phyloP scores from a whole-genome alignment of 768 basidiomycete genomes.

The Panaeolus cyanescens region DNA sequence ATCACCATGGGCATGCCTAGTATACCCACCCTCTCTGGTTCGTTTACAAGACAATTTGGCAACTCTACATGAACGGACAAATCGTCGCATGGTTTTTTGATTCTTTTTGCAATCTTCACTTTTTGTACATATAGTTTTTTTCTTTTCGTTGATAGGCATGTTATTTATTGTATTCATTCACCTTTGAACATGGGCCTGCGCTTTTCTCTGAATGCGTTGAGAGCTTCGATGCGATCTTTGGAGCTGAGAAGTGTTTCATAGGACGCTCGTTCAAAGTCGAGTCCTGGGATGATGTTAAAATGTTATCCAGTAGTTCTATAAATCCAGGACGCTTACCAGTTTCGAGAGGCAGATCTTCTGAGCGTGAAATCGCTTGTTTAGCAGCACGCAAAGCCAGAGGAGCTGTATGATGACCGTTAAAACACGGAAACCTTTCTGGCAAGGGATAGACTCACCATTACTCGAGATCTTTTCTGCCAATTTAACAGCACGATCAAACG shows the following conservation, averaged over 20 bases:
- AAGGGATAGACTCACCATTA: conserved; percentile 68
- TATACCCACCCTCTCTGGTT: conserved; percentile 56
- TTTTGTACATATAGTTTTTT: conserved; percentile 18
- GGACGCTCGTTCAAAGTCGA: conserved; percentile 88
- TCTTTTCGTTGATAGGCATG: conserved; percentile 16
- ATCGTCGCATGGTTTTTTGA: conserved; percentile 17
- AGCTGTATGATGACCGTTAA: too few relatives aligned
- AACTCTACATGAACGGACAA: conserved; percentile 18
- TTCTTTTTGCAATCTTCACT: background rate
- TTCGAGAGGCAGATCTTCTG: conserved; percentile 78
- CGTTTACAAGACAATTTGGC: conserved; percentile 54
- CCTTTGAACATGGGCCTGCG: conserved; percentile 78
- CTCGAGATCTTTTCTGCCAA: conserved; percentile 68
- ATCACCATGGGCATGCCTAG: conserved; percentile 54
- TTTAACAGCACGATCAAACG: conserved; percentile 67
- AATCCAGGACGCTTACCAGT: conserved; percentile 45
- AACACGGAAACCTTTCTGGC: too few relatives aligned
- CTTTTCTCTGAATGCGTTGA: conserved; percentile 87
- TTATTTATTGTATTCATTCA: conserved; percentile 49
- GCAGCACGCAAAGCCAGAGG: conserved; percentile 88
- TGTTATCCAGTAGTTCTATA: background rate
- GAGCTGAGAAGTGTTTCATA: conserved; percentile 80
- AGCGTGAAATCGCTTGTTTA: conserved; percentile 81
- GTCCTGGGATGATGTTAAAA: conserved; percentile 42
- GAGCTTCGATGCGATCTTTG: conserved; percentile 80